phyloP scores from a whole-genome alignment of 2,329 filamentous ascomycete species.

The Ascochyta clinopodiicola region DNA sequence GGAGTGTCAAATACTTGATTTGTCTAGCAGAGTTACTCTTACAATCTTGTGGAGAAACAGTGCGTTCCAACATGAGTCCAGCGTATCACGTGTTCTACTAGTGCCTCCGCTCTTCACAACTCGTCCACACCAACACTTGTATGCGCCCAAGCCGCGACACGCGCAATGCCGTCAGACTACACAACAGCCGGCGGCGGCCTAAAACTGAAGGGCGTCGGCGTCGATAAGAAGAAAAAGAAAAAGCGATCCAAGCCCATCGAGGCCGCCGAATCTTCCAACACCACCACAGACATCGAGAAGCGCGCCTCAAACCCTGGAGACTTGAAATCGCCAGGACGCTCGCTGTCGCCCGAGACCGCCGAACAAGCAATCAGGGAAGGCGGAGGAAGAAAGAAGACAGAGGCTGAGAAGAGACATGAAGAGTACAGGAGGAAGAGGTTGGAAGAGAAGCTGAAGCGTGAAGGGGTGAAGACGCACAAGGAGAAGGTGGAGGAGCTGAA shows the following conservation, averaged over 20 bases:
- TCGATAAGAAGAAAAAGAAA: slow-evolving; percentile 70
- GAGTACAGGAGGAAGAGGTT: slow-evolving; percentile 82
- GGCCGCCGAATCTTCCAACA: slow-evolving; percentile 12
- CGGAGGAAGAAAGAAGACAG: slow-evolving; percentile 70
- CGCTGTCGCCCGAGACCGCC: slow-evolving; percentile 42
- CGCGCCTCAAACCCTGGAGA: slow-evolving; percentile 29
- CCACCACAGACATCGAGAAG: slow-evolving; percentile 20
- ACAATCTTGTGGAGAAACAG: too few species aligned
- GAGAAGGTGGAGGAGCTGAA: slow-evolving; percentile 96
- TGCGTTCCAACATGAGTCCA: too few species aligned
- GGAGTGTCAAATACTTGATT: too few species aligned
- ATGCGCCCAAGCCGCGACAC: neutral
- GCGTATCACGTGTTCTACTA: slow-evolving; percentile 4
- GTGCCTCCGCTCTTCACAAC: neutral
- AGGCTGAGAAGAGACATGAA: slow-evolving; percentile 80
- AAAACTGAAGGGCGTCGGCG: slow-evolving; percentile 80
- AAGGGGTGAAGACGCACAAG: slow-evolving; percentile 95
- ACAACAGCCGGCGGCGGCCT: slow-evolving; percentile 72
- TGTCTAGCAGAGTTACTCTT: too few species aligned
- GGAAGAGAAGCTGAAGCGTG: slow-evolving; percentile 79
- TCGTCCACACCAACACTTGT: neutral
- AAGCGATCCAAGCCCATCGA: slow-evolving; percentile 49
- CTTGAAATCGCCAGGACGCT: slow-evolving; percentile 35
- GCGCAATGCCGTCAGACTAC: slow-evolving; percentile 76
- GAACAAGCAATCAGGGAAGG: slow-evolving; percentile 34